Percentiles rank a stretch among this genome's conserved stretches.
Evolutionary conservation across 2,329 filamentous ascomycete species (phyloP).

Genomic region (Mariannaea elegans): DNA sequence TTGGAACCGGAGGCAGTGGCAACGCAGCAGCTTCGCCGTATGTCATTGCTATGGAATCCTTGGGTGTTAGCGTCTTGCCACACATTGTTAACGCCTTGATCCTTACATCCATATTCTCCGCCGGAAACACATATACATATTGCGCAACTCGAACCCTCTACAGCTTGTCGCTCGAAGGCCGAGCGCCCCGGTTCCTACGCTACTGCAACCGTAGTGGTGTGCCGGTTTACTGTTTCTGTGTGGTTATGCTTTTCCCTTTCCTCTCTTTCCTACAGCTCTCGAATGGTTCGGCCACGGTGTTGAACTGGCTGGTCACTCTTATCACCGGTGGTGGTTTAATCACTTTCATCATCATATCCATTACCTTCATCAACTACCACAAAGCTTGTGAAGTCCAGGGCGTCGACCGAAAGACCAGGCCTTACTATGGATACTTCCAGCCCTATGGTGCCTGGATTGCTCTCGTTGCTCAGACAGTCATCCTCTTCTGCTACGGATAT

Average conservation of each 20-base stretch:
- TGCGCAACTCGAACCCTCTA: neutral
- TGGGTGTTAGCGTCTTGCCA: neutral
- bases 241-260: neutral
- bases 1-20: slow-evolving; percentile 37
- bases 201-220: slow-evolving; percentile 5
- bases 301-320: neutral
- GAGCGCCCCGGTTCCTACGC: neutral
- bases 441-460: slow-evolving; percentile 10
- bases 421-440: slow-evolving; percentile 10
- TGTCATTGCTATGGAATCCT: slow-evolving; percentile 2
- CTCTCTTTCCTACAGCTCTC: slow-evolving; percentile 10
- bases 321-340: neutral
- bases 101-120: slow-evolving; percentile 1
- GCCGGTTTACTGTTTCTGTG: slow-evolving; percentile 1
- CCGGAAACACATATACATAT: neutral
- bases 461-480: slow-evolving; percentile 33
- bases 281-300: neutral
- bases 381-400: neutral
- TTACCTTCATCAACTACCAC: neutral
- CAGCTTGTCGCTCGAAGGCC: neutral
- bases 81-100: neutral
- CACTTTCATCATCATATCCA: slow-evolving; percentile 1
- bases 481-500: slow-evolving; percentile 63
- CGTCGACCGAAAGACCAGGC: neutral
- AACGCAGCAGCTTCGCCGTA: neutral